phyloP scores from a whole-genome alignment of 1,139 yeast species.

The Suhomyces wounanorum region DNA sequence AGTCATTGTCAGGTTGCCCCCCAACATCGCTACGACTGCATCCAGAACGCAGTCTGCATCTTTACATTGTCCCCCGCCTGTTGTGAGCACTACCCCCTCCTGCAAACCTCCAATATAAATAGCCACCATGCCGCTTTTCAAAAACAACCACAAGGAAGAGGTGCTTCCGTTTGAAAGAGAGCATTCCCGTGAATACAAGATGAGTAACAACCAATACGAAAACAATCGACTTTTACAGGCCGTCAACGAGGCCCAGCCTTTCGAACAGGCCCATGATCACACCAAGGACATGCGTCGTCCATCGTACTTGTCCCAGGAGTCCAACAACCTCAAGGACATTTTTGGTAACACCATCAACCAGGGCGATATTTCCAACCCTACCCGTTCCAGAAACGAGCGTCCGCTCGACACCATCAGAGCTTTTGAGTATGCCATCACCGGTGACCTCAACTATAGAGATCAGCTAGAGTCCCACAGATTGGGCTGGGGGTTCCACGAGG shows the following conservation, averaged over 20 bases:
- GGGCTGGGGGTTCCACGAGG: conserved; percentile 73
- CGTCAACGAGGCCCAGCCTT: conserved; percentile 94
- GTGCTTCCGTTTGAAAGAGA: conserved; percentile 10
- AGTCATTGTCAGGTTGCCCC: neutral
- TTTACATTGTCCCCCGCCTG: conserved; percentile 6
- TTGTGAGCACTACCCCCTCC: conserved; percentile 10
- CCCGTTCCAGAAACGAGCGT: conserved; percentile 88
- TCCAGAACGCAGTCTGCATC: neutral
- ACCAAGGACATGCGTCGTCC: conserved; percentile 37
- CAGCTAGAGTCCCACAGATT: conserved; percentile 74
- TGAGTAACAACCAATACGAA: conserved; percentile 66
- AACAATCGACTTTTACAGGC: conserved; percentile 78
- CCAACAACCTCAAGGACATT: conserved; percentile 63
- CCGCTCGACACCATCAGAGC: conserved; percentile 93
- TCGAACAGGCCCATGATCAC: conserved; percentile 67
- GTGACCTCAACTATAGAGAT: conserved; percentile 74
- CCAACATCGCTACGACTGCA: neutral
- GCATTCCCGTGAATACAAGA: conserved; percentile 39
- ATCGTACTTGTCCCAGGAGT: conserved; percentile 26
- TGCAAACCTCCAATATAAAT: conserved; percentile 7
- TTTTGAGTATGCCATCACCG: conserved; percentile 91
- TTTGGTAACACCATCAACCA: conserved; percentile 76
- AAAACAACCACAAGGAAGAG: conserved; percentile 1
- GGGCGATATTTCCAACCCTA: conserved; percentile 89
- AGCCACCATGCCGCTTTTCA: conserved; percentile 12